Evolutionary conservation across 1,284 basidiomycete species (phyloP).

Genomic region (Irpex lacteus): DNA sequence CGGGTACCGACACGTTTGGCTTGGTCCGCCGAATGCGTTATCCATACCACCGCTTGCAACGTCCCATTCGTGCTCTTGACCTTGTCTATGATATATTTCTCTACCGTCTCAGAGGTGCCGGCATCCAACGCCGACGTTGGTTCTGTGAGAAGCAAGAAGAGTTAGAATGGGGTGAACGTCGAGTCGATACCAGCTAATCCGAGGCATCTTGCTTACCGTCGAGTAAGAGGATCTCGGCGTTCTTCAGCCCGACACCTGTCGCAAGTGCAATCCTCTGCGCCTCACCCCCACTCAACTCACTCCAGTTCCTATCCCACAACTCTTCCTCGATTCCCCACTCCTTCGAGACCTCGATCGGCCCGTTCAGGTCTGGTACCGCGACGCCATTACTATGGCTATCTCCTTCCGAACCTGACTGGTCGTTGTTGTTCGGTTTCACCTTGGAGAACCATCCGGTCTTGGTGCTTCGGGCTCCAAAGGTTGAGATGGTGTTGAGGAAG

Average conservation of each 20-base stretch:
- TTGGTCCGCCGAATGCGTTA: slow-evolving; percentile 84
- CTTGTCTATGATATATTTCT: slow-evolving; percentile 55
- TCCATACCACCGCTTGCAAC: slow-evolving; percentile 81
- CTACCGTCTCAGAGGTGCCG: slow-evolving; percentile 62
- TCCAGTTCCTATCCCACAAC: slow-evolving; percentile 79
- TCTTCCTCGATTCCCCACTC: slow-evolving; percentile 66
- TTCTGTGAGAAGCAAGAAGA: slow-evolving; percentile 42
- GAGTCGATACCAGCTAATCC: not conserved
- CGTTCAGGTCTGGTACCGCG: slow-evolving; percentile 27
- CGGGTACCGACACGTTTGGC: slow-evolving; percentile 70
- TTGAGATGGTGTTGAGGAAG: slow-evolving; percentile 58
- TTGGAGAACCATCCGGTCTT: slow-evolving; percentile 8
- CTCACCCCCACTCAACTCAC: slow-evolving; percentile 79
- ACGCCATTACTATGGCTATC: slow-evolving; percentile 8
- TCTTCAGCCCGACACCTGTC: slow-evolving; percentile 66
- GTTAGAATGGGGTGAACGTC: not conserved
- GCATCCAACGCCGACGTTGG: slow-evolving; percentile 85
- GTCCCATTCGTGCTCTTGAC: slow-evolving; percentile 44
- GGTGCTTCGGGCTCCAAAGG: slow-evolving; percentile 52
- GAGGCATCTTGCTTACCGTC: slow-evolving; percentile 53
- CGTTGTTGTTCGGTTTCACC: slow-evolving; percentile 15
- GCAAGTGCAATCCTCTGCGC: slow-evolving; percentile 79
- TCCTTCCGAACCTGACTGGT: no score
- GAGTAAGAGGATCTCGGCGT: slow-evolving; percentile 78
- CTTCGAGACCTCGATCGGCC: slow-evolving; percentile 54